These are phyloP conservation scores for Fusarium devonianum DNA, from an alignment of 2,329 filamentous ascomycete genomes.

Conservation along the genomic window DNA sequence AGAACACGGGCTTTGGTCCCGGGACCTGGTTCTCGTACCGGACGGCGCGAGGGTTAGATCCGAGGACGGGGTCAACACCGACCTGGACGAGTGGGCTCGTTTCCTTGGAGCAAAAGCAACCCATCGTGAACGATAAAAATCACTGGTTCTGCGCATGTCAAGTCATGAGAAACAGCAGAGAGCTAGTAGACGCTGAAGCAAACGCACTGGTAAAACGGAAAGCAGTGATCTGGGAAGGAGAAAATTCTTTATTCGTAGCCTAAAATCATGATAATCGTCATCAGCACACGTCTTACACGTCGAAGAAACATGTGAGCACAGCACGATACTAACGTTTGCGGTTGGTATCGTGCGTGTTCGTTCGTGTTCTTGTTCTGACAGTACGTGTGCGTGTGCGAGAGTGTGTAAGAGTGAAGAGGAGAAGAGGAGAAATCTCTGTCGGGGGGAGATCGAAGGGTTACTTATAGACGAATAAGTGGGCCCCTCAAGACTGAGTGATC, in stretches of 20 bases:
- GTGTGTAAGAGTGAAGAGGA: neutral
- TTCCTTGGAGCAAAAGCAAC: neutral
- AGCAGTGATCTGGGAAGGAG: neutral
- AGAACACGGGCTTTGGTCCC: neutral
- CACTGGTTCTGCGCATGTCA: neutral
- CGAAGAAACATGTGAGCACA: neutral
- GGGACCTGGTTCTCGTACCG: neutral
- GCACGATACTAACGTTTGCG: neutral
- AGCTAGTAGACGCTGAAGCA: neutral
- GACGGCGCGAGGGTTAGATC: neutral
- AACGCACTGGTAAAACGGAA: neutral
- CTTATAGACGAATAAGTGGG: neutral
- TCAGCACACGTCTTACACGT: neutral
- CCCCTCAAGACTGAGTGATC: neutral
- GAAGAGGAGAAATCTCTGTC: neutral
- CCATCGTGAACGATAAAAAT: neutral
- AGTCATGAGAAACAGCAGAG: neutral
- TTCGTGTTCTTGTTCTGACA: neutral
- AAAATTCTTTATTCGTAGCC: neutral
- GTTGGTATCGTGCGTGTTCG: neutral
- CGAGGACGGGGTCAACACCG: neutral
- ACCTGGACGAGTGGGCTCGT: neutral
- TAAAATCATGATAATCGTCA: neutral
- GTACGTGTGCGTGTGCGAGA: neutral
- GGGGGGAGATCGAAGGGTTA: neutral